These are phyloP conservation scores for Penicillium canariense DNA, from an alignment of 495 filamentous ascomycete genomes.

Conservation along the genomic window DNA sequence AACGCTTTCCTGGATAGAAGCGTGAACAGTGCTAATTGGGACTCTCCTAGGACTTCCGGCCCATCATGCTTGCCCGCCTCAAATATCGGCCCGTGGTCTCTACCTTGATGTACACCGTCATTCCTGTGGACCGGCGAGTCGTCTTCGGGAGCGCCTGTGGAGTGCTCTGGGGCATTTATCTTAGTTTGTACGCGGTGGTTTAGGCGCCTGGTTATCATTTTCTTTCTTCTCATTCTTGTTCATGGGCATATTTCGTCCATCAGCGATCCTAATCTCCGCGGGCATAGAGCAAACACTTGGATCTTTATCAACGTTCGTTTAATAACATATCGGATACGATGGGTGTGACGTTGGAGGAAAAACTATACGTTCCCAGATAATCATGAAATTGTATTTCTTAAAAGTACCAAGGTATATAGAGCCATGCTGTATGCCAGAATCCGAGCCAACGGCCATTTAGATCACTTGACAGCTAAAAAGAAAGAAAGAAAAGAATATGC, in stretches of 20 bases:
- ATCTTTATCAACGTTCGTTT: too few species aligned
- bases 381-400: conserved; percentile 5
- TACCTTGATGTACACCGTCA: conserved; percentile 71
- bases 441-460: not conserved
- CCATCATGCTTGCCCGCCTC: conserved; percentile 69
- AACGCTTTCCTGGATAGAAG: not conserved
- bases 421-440: conserved; percentile 4
- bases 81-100: conserved; percentile 86
- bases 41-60: conserved; percentile 56
- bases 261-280: not conserved
- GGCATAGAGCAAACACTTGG: not conserved
- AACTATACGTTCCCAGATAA: not conserved
- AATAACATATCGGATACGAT: too few species aligned
- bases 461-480: not conserved
- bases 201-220: conserved; percentile 13
- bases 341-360: too few species aligned
- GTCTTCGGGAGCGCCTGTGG: conserved; percentile 79
- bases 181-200: conserved; percentile 64
- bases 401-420: not conserved
- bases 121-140: conserved; percentile 73
- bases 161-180: conserved; percentile 81
- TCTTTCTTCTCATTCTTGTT: conserved; percentile 2
- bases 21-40: not conserved
- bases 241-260: not conserved
- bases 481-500: conserved; percentile 12